Percentiles rank a stretch among this genome's conserved stretches.
These are phyloP conservation scores for Fusarium pseudocircinatum DNA, from an alignment of 2,329 filamentous ascomycete genomes.

Conservation along the genomic window DNA sequence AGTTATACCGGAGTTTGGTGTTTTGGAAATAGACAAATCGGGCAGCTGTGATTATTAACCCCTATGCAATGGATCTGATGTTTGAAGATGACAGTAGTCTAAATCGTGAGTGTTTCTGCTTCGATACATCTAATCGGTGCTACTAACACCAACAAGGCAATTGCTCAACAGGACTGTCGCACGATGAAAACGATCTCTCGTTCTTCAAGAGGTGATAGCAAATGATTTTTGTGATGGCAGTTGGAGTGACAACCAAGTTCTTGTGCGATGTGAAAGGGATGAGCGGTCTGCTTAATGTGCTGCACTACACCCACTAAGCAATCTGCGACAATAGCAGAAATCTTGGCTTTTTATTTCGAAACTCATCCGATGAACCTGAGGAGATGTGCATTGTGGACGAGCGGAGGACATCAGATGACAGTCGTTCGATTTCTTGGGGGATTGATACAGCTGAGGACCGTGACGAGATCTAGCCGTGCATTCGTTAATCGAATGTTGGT, in stretches of 20 bases:
- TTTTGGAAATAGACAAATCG: background rate
- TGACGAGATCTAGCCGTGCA: constrained; percentile 24
- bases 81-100: background rate
- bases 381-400: constrained; percentile 1
- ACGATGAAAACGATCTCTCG: background rate
- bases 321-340: constrained; percentile 30
- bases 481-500: background rate
- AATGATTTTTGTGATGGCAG: background rate
- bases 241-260: constrained; percentile 6
- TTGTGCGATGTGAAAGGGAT: constrained; percentile 5
- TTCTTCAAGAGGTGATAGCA: background rate
- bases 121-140: background rate
- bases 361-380: constrained; percentile 1
- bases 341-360: constrained; percentile 16
- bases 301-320: constrained; percentile 5
- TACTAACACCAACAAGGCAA: background rate
- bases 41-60: background rate
- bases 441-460: constrained; percentile 12
- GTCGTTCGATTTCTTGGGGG: constrained; percentile 30
- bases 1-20: background rate
- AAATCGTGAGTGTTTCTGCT: background rate
- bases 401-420: constrained; percentile 20
- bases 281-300: constrained; percentile 21
- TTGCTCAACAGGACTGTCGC: background rate
- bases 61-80: background rate